Base-by-base conservation (phyloP, 768 basidiomycete genomes). In the Tremella yokohamensis region DNA sequence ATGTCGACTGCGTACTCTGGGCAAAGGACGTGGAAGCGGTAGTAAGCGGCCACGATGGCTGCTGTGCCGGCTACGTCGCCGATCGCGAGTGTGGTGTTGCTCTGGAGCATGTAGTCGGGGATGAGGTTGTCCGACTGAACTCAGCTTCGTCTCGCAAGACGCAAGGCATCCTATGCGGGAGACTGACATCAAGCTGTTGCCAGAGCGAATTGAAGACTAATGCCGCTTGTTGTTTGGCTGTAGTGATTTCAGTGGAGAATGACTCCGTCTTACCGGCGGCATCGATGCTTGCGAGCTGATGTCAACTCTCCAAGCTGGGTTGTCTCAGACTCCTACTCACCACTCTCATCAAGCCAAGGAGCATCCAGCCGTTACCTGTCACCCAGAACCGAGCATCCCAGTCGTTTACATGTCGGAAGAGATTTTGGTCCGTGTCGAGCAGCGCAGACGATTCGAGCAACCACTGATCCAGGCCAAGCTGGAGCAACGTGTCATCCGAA, bases 11-110 rank as follows among this genome's bases (percentile, higher is more conserved):
- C 37, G 0, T 37, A 29, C 8, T 38, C 37, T 11, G 61, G 59
- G 25, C 22, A 54, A 40, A 34, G 51, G 16, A 63, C 26, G 39
- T 39, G 16, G 49, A 56, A 69, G 40, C 68, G 64, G 53, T 69
- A 69, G 58, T 57, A 69, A 1, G 68, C 68, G 18, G 68, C 68
- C 15, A 63, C 60, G 16, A 62, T 52, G 12, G 62, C 19, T 9
- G 68, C 68, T 25, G 68, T 64, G 16, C 65, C 64, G 6, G 68
- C 56, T 15, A 62, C 51, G 25, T 68, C 66, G 25, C 66, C 62
- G 40, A 40, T 34, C 11, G 54, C 49, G 19, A 40, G 29, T 9
- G 12, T 12, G 18, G 8, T 38, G 38, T 54, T 37, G 7, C 15
- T 13, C 19, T 58, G 47, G 3, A 49, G 25, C 59, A 64, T 61